Evolutionary conservation across 176 grass and related monocot genomes (phyloP).

Genomic region (Pharus latifolius): DNA sequence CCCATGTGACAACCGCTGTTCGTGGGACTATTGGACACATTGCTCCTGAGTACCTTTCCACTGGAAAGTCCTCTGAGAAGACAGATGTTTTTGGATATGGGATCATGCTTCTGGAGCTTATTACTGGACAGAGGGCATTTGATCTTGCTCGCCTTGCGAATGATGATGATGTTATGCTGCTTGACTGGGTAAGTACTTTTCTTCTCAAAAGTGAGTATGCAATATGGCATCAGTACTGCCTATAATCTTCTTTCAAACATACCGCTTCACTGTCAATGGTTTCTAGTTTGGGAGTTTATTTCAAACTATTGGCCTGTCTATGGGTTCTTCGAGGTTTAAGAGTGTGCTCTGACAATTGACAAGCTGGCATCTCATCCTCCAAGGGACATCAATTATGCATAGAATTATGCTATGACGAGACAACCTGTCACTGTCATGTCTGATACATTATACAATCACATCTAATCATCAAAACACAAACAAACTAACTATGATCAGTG

Average conservation of each 20-base stretch:
- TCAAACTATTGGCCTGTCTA: neutral
- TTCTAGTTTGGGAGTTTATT: neutral
- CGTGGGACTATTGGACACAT: slow-evolving; percentile 54
- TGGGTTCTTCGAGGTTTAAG: too few relatives aligned
- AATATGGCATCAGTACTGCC: neutral
- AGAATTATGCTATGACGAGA: slow-evolving; percentile 15
- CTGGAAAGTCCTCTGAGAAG: slow-evolving; percentile 51
- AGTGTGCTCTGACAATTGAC: neutral
- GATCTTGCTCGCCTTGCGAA: slow-evolving; percentile 59
- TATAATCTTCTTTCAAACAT: neutral
- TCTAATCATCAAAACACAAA: neutral
- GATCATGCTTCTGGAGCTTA: slow-evolving; percentile 61
- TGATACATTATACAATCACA: slow-evolving; percentile 3
- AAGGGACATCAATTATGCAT: slow-evolving; percentile 17
- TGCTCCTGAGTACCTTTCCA: slow-evolving; percentile 45
- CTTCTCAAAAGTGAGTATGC: neutral
- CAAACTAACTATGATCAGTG: neutral
- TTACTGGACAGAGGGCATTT: slow-evolving; percentile 57
- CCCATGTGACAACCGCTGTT: slow-evolving; percentile 51
- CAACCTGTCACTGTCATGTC: slow-evolving; percentile 9
- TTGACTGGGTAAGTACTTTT: slow-evolving; percentile 47
- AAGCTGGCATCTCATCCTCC: slow-evolving; percentile 13
- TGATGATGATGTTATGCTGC: slow-evolving; percentile 56
- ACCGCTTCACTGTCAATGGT: neutral
- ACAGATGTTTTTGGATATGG: slow-evolving; percentile 64